Evolutionary conservation across 768 basidiomycete genomes (phyloP).

Genomic region (Mycena leptocephala): DNA sequence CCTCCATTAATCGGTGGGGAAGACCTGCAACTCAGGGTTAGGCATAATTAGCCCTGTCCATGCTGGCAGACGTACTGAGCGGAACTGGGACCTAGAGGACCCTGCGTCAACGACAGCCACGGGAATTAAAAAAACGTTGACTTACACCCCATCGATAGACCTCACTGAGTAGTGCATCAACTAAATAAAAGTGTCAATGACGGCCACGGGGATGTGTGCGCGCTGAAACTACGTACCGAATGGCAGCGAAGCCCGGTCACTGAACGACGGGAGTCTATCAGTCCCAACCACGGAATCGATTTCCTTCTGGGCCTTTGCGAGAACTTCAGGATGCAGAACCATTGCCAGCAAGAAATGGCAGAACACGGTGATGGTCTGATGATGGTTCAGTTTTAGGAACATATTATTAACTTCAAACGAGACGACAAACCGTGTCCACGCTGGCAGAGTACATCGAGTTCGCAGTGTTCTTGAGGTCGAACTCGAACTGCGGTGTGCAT

Average conservation of each 20-base stretch:
- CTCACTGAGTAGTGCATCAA: conserved; percentile 73
- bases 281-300: conserved; percentile 73
- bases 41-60: not conserved
- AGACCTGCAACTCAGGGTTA: conserved; percentile 57
- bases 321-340: conserved; percentile 71
- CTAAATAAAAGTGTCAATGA: conserved; percentile 33
- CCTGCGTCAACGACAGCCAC: not conserved
- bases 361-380: conserved; percentile 69
- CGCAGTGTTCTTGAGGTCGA: conserved; percentile 87
- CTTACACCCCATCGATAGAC: conserved; percentile 64
- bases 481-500: conserved; percentile 64
- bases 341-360: conserved; percentile 80
- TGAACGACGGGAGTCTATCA: conserved; percentile 72
- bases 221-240: conserved; percentile 56
- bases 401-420: not conserved
- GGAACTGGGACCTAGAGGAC: conserved; percentile 62
- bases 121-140: not conserved
- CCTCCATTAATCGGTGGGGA: conserved; percentile 77
- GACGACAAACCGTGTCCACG: conserved; percentile 70
- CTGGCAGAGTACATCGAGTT: conserved; percentile 86
- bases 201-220: not conserved
- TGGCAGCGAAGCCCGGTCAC: conserved; percentile 70
- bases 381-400: conserved; percentile 21
- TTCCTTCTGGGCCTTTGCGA: conserved; percentile 74
- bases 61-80: conserved; percentile 59